A percentile compares a stretch with the other conserved stretches of the same genome.
Conservation (phyloP, 2,329 filamentous ascomycete genomes). For the Aschersonia sp. region DNA sequence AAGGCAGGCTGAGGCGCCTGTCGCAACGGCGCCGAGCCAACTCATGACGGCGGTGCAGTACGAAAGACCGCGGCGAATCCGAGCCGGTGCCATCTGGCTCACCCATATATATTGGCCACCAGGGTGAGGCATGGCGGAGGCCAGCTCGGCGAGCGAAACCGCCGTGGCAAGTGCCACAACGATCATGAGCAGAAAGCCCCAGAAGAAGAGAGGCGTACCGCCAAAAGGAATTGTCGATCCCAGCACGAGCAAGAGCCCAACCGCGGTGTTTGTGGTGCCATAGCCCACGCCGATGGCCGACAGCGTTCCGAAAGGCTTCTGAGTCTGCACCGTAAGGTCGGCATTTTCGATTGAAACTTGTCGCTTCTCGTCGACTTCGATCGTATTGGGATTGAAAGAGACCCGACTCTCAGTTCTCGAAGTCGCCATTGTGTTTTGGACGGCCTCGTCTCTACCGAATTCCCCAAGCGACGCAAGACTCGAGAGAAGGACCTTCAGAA, state of each 20-base stretch:
- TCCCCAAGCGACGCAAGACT: too few relatives aligned
- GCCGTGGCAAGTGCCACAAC: conserved; percentile 11
- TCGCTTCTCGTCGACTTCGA: neutral
- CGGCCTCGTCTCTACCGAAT: too few relatives aligned
- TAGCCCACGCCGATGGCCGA: conserved; percentile 13
- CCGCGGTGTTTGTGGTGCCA: conserved; percentile 11
- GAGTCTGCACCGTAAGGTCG: conserved; percentile 8
- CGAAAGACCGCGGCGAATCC: conserved; percentile 7
- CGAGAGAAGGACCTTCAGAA: too few relatives aligned
- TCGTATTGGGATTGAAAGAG: neutral
- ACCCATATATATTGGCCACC: conserved; percentile 15
- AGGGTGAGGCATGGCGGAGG: conserved; percentile 14
- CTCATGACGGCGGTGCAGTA: conserved; percentile 12
- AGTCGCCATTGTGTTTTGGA: neutral
- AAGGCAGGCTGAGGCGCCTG: conserved; percentile 11
- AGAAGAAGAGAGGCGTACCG: conserved; percentile 11
- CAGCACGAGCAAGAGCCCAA: conserved; percentile 10
- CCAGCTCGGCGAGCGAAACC: conserved; percentile 12
- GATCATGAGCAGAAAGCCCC: conserved; percentile 12
- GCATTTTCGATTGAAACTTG: conserved; percentile 5
- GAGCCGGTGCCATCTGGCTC: conserved; percentile 8
- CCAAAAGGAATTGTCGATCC: conserved; percentile 9
- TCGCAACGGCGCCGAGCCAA: conserved; percentile 13
- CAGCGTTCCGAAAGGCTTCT: conserved; percentile 17
- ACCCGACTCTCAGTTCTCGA: neutral